Evolutionary conservation across 1,284 basidiomycete genomes (phyloP), one percentile per base, ranked within the genome.

Genomic region (Apiotrichum akiyoshidainum): DNA sequence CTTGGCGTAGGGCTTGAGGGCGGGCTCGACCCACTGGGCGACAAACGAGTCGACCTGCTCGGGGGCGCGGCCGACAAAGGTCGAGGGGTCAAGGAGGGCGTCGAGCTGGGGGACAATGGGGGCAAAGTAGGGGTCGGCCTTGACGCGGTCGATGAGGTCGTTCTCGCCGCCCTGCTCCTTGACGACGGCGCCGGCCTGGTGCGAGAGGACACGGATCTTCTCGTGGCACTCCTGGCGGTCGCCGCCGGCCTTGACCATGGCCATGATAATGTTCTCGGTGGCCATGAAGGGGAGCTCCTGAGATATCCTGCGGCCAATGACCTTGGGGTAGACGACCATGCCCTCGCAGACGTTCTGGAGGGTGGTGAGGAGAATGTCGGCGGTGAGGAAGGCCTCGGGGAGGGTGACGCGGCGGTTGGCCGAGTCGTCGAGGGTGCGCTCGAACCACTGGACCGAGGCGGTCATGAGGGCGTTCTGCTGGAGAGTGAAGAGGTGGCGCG

Each of bases 261-360:
- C 93, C 96, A 99, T 99, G 81, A 99, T 99, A 78, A 99, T 85
- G 79, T 99, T 99, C 79, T 97, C 93, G 4, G 93, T 94, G 4
- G 91, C 90, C 96, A 99, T 99, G 83, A 99, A 99, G 2, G 96
- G 96, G 39, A 99, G 83, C 79, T 99, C 96, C 77, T 96, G 91
- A 21, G 86, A 79, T 75, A 99, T 95, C 45, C 92, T 86, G 46
- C 93, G 86, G 7, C 83, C 88, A 69, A 99, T 99, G 66, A 99
- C 95, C 72, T 87, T 87, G 17, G 95, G 95, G 79, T 99, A 99
- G 58, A 99, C 95, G 34, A 99, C 94, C 22, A 99, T 83, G 1
- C 95, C 96, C 79, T 99, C 96, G 11, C 88, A 89, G 71, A 99
- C 88, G 78, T 99, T 99, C 78, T 96, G 94, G 34, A 99, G 83